Base-by-base conservation (phyloP, 2,329 filamentous ascomycete species). In the Colletotrichum sp. region DNA sequence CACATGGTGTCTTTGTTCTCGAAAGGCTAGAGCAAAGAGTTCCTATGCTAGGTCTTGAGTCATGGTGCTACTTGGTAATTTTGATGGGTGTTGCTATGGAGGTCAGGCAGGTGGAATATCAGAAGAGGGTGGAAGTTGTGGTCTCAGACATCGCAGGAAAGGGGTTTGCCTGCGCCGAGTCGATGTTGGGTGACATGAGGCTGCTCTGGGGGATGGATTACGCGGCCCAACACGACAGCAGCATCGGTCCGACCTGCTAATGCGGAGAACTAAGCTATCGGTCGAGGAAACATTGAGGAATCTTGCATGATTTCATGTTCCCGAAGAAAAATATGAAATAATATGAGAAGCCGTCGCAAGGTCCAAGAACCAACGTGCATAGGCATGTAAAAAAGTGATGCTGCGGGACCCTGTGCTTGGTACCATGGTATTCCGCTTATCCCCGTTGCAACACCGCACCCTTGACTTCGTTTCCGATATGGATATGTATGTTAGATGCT, bases 11-110 rank as follows among this genome's bases (percentile, higher is more conserved):
- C 6, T 32, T 73, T 24, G 34, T 65, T 16, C 57, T 72, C 8
- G 73, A 73, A 59, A 64, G 64, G 10, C 24, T 76, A n/a, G 70
- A 72, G 21, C 73, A 65, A 15, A 64, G 73, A n/a, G n/a, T 59
- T 8, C 64, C 70, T 6, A 18, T 30, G 15, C 32, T 69, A 3
- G 69, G 70, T 5, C 26, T 76, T 44, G 73, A 76, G 32, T 32
- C 70, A 7, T 76, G 57, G 39, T 59, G 57, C n/a, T 69, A 73
- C 26, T 32, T 72, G 12, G 13, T 60, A 15, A 30, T 73, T 16
- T 26, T 76, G 15, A 21, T 60, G 64, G 64, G 64, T 28, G 34
- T 69, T 21, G 73, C 63, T 5, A 18, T 76, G 9, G 70, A 73
- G 64, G 65, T 66, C 6, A 44, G 21, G 8, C 63, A 16, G 28